Evolutionary conservation across 805 yeast species (phyloP).

Genomic region (Saccharomycopsis fodiens): DNA sequence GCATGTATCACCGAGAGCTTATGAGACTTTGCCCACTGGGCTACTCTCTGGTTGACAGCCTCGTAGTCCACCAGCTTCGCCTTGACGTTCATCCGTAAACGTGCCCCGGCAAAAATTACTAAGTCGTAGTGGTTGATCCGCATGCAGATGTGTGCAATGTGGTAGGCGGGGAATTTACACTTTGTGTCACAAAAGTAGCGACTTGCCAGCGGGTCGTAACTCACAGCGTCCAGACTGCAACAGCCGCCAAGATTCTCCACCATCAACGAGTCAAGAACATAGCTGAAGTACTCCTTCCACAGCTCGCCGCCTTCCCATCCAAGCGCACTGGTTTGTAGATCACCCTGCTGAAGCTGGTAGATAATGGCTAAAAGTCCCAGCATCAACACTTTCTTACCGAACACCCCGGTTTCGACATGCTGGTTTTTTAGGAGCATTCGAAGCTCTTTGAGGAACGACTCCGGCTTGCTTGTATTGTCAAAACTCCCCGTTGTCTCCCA

Average conservation of each 20-base stretch:
- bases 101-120: slow-evolving; percentile 75
- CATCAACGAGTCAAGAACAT: slow-evolving; percentile 67
- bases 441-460: slow-evolving; percentile 16
- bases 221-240: slow-evolving; percentile 24
- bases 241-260: slow-evolving; percentile 35
- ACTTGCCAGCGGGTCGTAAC: slow-evolving; percentile 1
- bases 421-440: slow-evolving; percentile 15
- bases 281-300: slow-evolving; percentile 67
- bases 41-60: slow-evolving; percentile 40
- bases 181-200: slow-evolving; percentile 31
- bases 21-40: slow-evolving; percentile 41
- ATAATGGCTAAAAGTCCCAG: slow-evolving; percentile 62
- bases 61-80: slow-evolving; percentile 46
- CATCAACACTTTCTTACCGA: slow-evolving; percentile 59
- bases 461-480: slow-evolving; percentile 23
- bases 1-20: slow-evolving; percentile 53
- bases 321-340: slow-evolving; percentile 48
- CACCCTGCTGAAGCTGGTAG: slow-evolving; percentile 68
- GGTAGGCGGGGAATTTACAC: slow-evolving; percentile 62
- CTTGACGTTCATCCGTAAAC: slow-evolving; percentile 65
- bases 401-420: slow-evolving; percentile 23
- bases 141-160: slow-evolving; percentile 64
- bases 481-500: slow-evolving; percentile 37
- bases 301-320: slow-evolving; percentile 28
- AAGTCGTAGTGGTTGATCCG: slow-evolving; percentile 72